phyloP scores from a whole-genome alignment of 2,329 filamentous ascomycete species.

The Neonectria sp. region DNA sequence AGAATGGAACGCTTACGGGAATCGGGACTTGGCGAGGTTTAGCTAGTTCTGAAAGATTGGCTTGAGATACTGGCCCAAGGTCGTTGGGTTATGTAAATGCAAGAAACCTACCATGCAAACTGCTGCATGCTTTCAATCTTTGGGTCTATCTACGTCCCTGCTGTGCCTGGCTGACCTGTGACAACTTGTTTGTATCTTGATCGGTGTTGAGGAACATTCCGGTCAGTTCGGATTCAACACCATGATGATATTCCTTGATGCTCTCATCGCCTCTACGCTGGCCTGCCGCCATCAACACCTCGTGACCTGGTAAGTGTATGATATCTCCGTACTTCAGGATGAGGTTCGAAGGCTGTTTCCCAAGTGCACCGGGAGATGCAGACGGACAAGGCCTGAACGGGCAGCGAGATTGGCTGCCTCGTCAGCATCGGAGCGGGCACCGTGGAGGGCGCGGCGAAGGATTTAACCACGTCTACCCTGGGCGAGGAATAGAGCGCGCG shows the following conservation, averaged over 20 bases:
- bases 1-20: background rate
- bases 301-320: too few relatives aligned
- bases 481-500: background rate
- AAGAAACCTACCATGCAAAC: conserved; percentile 6
- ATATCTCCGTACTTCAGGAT: too few relatives aligned
- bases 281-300: background rate
- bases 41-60: background rate
- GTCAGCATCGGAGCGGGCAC: background rate
- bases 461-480: background rate
- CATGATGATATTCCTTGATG: too few relatives aligned
- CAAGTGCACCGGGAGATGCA: background rate
- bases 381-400: background rate
- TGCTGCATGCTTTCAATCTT: conserved; percentile 3
- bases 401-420: background rate
- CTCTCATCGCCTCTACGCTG: background rate
- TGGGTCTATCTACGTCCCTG: background rate
- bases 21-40: background rate
- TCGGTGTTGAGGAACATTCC: background rate
- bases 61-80: background rate
- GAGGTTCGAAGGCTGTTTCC: background rate
- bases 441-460: background rate
- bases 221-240: background rate
- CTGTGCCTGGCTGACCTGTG: background rate
- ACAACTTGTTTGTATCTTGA: background rate
- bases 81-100: background rate